Conservation (phyloP, 768 basidiomycete genomes). For the Lentinus tigrinus region DNA sequence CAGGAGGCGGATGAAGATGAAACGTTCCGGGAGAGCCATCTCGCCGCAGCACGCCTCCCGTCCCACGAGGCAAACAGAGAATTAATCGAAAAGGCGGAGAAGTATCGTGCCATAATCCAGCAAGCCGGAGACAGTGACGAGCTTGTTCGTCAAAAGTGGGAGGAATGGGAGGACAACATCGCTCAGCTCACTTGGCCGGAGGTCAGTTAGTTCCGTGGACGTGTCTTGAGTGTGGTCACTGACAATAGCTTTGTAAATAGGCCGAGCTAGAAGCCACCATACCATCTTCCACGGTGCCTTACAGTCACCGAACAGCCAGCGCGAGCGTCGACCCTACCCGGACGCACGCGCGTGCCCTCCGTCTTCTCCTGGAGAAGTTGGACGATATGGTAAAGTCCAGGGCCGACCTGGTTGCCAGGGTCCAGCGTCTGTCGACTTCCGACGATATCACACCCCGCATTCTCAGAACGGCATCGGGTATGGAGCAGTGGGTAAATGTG, state of each 20-base stretch:
- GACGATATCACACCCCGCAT: conserved; percentile 79
- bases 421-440: conserved; percentile 53
- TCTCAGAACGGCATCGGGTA: conserved; percentile 58
- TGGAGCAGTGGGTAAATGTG: conserved; percentile 68
- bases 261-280: conserved; percentile 63
- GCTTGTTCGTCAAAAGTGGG: conserved; percentile 80
- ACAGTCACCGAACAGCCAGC: not conserved
- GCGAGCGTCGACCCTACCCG: conserved; percentile 38
- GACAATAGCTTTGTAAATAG: conserved; percentile 33
- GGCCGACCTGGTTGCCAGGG: conserved; percentile 61
- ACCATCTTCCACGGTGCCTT: conserved; percentile 57
- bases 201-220: conserved; percentile 29
- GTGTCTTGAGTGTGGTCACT: not conserved
- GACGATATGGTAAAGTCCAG: conserved; percentile 68
- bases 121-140: conserved; percentile 77
- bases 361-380: conserved; percentile 74
- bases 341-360: conserved; percentile 65
- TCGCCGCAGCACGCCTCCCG: conserved; percentile 48
- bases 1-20: conserved; percentile 87
- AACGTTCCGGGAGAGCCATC: conserved; percentile 50
- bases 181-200: conserved; percentile 68
- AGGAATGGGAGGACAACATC: conserved; percentile 80
- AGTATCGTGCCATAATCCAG: conserved; percentile 69
- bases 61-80: conserved; percentile 81
- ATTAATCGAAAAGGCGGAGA: conserved; percentile 65